A percentile compares a stretch with the other conserved stretches of the same genome.
Evolutionary conservation across 257 asterid genomes (phyloP).

Genomic region (Solanum etuberosum): DNA sequence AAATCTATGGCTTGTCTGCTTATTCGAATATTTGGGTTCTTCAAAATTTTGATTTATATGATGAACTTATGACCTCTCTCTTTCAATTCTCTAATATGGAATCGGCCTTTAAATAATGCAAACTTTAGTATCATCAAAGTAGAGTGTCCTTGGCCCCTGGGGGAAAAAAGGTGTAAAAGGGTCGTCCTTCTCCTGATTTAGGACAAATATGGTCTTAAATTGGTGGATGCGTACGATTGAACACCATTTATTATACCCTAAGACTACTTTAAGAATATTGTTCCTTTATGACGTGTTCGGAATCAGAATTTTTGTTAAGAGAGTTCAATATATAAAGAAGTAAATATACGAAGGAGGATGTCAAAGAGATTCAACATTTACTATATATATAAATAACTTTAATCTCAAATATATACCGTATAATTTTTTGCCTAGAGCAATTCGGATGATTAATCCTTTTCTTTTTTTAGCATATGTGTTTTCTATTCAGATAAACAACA

Average conservation of each 20-base stretch:
- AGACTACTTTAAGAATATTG: not conserved
- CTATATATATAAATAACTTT: not conserved
- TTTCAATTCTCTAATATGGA: not conserved
- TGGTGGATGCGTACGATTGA: not conserved
- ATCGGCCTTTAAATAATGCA: not conserved
- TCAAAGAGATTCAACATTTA: too few relatives aligned
- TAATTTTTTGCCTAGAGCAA: not conserved
- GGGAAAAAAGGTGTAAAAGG: not conserved
- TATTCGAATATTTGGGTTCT: not conserved
- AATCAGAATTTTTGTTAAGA: too few relatives aligned
- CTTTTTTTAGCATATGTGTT: not conserved
- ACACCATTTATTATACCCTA: not conserved
- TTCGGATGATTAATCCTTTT: too few relatives aligned
- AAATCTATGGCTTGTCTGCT: not conserved
- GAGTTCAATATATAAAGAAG: too few relatives aligned
- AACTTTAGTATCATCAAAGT: not conserved
- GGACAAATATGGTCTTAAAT: not conserved
- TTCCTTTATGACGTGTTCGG: not conserved
- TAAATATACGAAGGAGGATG: not conserved
- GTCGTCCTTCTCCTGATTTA: not conserved
- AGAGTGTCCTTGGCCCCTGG: not conserved
- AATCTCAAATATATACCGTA: too few relatives aligned
- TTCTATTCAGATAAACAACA: not conserved
- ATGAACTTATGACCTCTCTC: not conserved
- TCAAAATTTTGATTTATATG: not conserved